Conservation (phyloP, 306 rosid species). For the Cucurbita maxima region DNA sequence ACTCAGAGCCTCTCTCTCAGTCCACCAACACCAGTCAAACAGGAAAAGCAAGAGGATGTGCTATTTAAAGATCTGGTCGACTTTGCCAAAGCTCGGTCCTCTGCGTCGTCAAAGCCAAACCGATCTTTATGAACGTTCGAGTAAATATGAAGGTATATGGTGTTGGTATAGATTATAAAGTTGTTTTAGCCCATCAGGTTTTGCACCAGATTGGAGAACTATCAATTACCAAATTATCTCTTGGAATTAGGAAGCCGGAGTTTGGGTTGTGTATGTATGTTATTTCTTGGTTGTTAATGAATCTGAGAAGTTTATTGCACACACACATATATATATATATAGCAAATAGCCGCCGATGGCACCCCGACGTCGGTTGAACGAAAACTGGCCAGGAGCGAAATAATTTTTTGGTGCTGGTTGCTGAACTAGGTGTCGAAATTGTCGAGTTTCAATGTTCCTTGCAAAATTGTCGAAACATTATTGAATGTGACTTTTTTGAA, state of each 20-base stretch:
- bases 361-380: too few relatives aligned
- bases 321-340: neutral
- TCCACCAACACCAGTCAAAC: constrained; percentile 40
- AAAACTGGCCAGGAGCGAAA: too few relatives aligned
- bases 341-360: too few relatives aligned
- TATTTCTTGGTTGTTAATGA: neutral
- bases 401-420: too few relatives aligned
- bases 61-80: constrained; percentile 78
- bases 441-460: too few relatives aligned
- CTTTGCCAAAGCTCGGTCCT: constrained; percentile 70
- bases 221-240: neutral
- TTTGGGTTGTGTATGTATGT: constrained; percentile 4
- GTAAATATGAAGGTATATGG: neutral
- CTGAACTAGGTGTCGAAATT: too few relatives aligned
- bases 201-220: constrained; percentile 1
- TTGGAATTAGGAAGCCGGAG: neutral
- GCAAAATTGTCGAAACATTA: too few relatives aligned
- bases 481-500: too few relatives aligned
- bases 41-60: constrained; percentile 64
- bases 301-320: neutral
- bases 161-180: constrained; percentile 5
- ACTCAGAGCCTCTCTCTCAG: constrained; percentile 63
- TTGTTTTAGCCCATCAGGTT: neutral
- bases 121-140: constrained; percentile 37
- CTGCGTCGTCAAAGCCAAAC: constrained; percentile 59